Evolutionary conservation across 164 flowering plant genomes (phyloP).

Genomic region (Umbellularia californica): DNA sequence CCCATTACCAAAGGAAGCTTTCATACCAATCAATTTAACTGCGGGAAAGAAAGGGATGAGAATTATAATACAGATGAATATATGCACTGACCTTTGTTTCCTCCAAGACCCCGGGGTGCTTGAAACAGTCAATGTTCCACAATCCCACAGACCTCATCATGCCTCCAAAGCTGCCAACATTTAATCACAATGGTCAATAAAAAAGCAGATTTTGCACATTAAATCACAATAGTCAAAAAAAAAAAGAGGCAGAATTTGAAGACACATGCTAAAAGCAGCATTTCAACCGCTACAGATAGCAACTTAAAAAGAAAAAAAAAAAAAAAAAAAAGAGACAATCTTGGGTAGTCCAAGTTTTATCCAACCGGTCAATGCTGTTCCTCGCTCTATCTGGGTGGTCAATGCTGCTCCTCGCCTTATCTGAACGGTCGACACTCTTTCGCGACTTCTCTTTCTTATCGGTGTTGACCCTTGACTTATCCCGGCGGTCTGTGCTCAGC

Average conservation of each 20-base stretch:
- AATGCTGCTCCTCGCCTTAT: slow-evolving; percentile 62
- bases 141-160: slow-evolving; percentile 75
- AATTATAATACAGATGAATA: background rate
- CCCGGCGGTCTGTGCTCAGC: slow-evolving; percentile 41
- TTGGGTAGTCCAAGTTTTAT: slow-evolving; percentile 11
- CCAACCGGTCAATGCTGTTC: slow-evolving; percentile 84
- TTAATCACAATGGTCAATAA: slow-evolving; percentile 25
- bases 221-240: slow-evolving; percentile 27
- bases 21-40: background rate
- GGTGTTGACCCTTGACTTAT: slow-evolving; percentile 45
- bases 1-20: background rate
- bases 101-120: slow-evolving; percentile 27
- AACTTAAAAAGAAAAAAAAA: slow-evolving; percentile 28
- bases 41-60: background rate
- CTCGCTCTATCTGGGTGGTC: slow-evolving; percentile 57
- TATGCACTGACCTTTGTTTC: slow-evolving; percentile 19
- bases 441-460: slow-evolving; percentile 45
- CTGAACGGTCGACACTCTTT: slow-evolving; percentile 51
- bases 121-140: slow-evolving; percentile 87
- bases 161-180: slow-evolving; percentile 46
- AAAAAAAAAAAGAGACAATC: background rate
- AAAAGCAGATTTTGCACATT: slow-evolving; percentile 13
- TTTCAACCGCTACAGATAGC: background rate
- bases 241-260: slow-evolving; percentile 1
- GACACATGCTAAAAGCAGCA: background rate